Percentiles rank a stretch among this genome's conserved stretches.
phyloP scores from a whole-genome alignment of 176 grass and related monocot genomes.

The Metroxylon sagu region DNA sequence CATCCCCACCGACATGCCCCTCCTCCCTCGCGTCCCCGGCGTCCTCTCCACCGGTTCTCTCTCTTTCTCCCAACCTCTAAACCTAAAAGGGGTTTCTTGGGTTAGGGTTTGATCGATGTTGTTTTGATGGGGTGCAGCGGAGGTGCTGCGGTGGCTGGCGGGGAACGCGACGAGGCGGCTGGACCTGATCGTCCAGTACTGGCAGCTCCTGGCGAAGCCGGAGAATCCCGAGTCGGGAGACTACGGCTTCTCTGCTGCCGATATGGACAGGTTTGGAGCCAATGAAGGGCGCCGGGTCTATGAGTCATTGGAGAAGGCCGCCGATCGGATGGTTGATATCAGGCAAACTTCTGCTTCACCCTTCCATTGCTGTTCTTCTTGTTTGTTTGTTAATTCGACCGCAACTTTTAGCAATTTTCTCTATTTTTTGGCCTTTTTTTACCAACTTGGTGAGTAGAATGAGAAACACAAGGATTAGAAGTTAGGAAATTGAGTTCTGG shows the following conservation, averaged over 20 bases:
- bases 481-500: too few relatives aligned
- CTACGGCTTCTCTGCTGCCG: constrained; percentile 56
- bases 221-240: constrained; percentile 65
- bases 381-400: too few relatives aligned
- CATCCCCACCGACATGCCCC: constrained; percentile 91
- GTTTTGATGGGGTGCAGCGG: constrained; percentile 22
- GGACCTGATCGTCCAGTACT: constrained; percentile 78
- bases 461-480: too few relatives aligned
- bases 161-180: constrained; percentile 67
- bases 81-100: neutral
- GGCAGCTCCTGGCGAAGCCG: constrained; percentile 62
- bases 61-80: neutral
- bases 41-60: constrained; percentile 69
- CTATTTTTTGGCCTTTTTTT: too few relatives aligned
- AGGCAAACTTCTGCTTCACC: constrained; percentile 21
- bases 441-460: too few relatives aligned
- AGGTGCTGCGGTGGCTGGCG: constrained; percentile 78
- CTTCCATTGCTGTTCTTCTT: too few relatives aligned
- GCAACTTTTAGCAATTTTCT: too few relatives aligned
- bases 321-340: constrained; percentile 66
- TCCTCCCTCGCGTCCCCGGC: constrained; percentile 63
- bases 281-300: constrained; percentile 49
- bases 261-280: constrained; percentile 72
- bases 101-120: neutral
- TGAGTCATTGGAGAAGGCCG: constrained; percentile 50